Percentiles rank a stretch among this genome's conserved stretches.
phyloP scores from a whole-genome alignment of 208 protist genomes.

The Acanthamoeba sp. region DNA sequence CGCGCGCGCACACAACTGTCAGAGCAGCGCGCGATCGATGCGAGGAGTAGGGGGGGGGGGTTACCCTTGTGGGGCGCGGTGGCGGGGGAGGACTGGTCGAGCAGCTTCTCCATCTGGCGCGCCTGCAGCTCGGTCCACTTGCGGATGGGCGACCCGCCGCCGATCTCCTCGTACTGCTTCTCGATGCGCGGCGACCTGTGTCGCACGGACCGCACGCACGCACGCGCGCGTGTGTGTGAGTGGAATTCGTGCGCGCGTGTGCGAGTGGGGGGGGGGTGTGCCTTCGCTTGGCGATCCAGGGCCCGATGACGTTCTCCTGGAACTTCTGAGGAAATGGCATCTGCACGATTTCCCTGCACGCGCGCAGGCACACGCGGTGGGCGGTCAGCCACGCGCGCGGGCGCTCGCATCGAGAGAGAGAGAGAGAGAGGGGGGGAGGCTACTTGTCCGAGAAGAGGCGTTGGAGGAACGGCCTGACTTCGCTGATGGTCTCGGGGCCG shows the following conservation, averaged over 20 bases:
- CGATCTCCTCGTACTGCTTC: constrained; percentile 87
- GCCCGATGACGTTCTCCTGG: constrained; percentile 76
- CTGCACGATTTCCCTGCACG: constrained; percentile 84
- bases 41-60: not conserved
- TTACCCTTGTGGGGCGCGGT: constrained; percentile 77
- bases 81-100: constrained; percentile 77
- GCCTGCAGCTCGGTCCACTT: constrained; percentile 86
- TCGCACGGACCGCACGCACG: too few relatives aligned
- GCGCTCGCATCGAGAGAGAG: too few relatives aligned
- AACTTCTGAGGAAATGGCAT: constrained; percentile 78
- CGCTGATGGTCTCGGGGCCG: constrained; percentile 84
- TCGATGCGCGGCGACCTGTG: not conserved
- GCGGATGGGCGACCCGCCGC: constrained; percentile 88
- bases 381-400: too few relatives aligned
- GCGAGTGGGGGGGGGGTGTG: not conserved
- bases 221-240: not conserved
- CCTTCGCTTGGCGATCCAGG: constrained; percentile 85
- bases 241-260: not conserved
- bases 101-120: constrained; percentile 51
- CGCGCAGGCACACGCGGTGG: too few relatives aligned
- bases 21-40: not conserved
- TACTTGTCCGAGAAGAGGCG: constrained; percentile 87
- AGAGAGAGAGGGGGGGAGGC: too few relatives aligned
- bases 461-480: constrained; percentile 88
- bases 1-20: not conserved